phyloP scores from a whole-genome alignment of 2,329 filamentous ascomycete species.

The Apiospora kogelbergensis region DNA sequence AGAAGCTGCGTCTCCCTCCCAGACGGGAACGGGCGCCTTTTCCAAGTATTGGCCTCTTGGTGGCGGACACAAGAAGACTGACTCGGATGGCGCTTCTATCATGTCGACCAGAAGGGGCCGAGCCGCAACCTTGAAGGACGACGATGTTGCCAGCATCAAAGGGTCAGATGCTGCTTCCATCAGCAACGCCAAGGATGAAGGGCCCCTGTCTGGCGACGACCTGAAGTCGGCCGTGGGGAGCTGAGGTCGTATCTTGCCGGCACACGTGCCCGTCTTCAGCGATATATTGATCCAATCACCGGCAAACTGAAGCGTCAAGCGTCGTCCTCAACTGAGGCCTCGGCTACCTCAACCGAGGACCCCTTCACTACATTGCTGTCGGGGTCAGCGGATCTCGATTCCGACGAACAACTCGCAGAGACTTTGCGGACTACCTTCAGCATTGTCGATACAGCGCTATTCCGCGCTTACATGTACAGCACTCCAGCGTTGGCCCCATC shows the following conservation, averaged over 20 bases:
- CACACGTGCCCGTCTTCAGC: conserved; percentile 67
- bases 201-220: conserved; percentile 71
- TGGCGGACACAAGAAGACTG: conserved; percentile 41
- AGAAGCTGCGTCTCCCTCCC: conserved; percentile 36
- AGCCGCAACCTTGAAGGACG: conserved; percentile 42
- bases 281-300: conserved; percentile 61
- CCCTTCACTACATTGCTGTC: conserved; percentile 33
- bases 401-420: conserved; percentile 63
- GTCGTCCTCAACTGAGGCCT: conserved; percentile 53
- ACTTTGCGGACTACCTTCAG: conserved; percentile 75
- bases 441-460: conserved; percentile 90
- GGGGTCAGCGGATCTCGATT: conserved; percentile 44
- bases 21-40: conserved; percentile 43
- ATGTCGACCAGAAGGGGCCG: conserved; percentile 55
- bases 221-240: conserved; percentile 79
- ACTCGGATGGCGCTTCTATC: conserved; percentile 59
- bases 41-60: conserved; percentile 52
- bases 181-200: background rate
- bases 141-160: conserved; percentile 54
- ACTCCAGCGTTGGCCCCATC: conserved; percentile 81
- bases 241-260: conserved; percentile 87
- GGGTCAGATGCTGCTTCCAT: conserved; percentile 18
- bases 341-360: conserved; percentile 40
- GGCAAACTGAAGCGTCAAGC: conserved; percentile 57
- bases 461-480: conserved; percentile 93